phyloP scores from a whole-genome alignment of 2,329 filamentous ascomycete species.

The Fusarium longipes region DNA sequence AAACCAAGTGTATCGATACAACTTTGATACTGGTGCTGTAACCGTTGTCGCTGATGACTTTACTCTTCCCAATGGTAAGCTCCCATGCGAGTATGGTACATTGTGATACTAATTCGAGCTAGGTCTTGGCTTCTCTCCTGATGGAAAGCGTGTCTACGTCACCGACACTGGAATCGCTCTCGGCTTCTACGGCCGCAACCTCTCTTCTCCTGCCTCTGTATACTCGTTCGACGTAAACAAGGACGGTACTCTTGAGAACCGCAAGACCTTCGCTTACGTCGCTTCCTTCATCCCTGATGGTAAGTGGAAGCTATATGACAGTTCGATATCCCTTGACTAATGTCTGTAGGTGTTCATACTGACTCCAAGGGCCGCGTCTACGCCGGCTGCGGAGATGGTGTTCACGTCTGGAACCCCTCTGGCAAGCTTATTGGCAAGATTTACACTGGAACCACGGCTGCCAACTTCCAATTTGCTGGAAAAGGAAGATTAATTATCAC shows the following conservation, averaged over 20 bases:
- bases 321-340: not conserved
- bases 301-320: constrained; percentile 42
- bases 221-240: constrained; percentile 59
- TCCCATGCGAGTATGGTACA: fast-evolving
- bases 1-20: constrained; percentile 69
- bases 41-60: constrained; percentile 69
- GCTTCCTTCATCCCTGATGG: constrained; percentile 69
- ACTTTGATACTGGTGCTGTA: constrained; percentile 61
- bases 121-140: constrained; percentile 67
- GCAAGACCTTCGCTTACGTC: constrained; percentile 67
- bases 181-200: constrained; percentile 56
- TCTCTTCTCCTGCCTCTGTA: constrained; percentile 58
- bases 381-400: constrained; percentile 60
- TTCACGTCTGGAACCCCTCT: constrained; percentile 60
- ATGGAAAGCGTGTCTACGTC: constrained; percentile 64
- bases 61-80: constrained; percentile 63
- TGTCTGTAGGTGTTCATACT: constrained; percentile 60
- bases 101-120: fast-evolving
- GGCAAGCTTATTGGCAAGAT: constrained; percentile 67
- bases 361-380: constrained; percentile 68
- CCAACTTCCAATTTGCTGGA: constrained; percentile 60
- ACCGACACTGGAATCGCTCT: constrained; percentile 64
- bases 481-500: constrained; percentile 51
- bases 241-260: constrained; percentile 60
- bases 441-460: constrained; percentile 57